phyloP scores from a whole-genome alignment of 768 basidiomycete species.

The Boletus reticulatus region DNA sequence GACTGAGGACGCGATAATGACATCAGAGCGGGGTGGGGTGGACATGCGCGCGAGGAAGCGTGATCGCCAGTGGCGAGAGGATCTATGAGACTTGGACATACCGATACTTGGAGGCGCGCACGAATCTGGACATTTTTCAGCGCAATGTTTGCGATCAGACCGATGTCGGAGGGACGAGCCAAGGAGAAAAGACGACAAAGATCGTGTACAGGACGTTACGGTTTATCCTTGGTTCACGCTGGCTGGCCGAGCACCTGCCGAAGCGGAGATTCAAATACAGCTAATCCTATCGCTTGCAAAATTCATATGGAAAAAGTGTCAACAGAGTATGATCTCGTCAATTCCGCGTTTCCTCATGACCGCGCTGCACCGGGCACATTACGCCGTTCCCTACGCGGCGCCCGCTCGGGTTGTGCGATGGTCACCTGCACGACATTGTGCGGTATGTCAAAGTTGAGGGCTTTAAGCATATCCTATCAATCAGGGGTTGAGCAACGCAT shows the following conservation, averaged over 20 bases:
- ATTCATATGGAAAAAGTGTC: too few relatives aligned
- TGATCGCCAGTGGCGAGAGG: neutral
- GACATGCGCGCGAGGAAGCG: neutral
- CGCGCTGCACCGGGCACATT: constrained; percentile 80
- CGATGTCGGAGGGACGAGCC: neutral
- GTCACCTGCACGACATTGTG: constrained; percentile 70
- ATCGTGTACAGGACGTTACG: too few relatives aligned
- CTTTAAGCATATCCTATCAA: constrained; percentile 75
- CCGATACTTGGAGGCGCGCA: constrained; percentile 85
- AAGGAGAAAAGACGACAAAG: too few relatives aligned
- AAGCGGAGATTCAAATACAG: too few relatives aligned
- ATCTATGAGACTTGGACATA: constrained; percentile 35
- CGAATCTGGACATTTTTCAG: constrained; percentile 74
- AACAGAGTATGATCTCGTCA: too few relatives aligned
- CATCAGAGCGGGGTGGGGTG: neutral
- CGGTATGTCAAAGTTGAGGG: constrained; percentile 92
- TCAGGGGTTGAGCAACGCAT: neutral
- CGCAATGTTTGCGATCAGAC: neutral
- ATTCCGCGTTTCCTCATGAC: constrained; percentile 18
- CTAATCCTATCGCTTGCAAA: too few relatives aligned
- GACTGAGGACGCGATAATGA: constrained; percentile 44
- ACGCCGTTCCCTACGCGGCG: constrained; percentile 70
- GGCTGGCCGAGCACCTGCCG: too few relatives aligned
- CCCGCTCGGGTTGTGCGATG: constrained; percentile 65
- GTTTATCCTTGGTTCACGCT: too few relatives aligned